These are phyloP conservation scores for Micractinium sp. DNA, from an alignment of 139 green algal species.

Conservation along the genomic window DNA sequence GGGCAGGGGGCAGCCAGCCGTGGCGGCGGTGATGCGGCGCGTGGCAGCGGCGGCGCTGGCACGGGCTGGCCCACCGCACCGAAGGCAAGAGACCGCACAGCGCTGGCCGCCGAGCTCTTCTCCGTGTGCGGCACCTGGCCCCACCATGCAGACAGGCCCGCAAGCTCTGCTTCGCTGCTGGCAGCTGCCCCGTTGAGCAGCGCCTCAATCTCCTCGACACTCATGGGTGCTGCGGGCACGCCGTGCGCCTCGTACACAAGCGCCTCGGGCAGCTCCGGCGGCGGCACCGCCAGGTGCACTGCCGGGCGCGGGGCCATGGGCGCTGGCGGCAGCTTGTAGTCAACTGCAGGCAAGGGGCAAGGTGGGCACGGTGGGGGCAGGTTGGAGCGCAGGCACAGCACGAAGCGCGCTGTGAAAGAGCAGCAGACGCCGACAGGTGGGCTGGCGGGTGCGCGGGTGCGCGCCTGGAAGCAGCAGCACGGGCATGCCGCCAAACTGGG, in stretches of 20 bases:
- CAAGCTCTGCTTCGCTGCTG: slow-evolving; percentile 10
- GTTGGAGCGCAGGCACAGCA: neutral
- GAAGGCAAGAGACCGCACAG: neutral
- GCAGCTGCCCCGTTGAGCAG: neutral
- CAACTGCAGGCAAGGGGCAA: neutral
- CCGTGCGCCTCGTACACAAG: neutral
- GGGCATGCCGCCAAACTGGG: neutral
- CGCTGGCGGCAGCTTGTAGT: slow-evolving; percentile 1
- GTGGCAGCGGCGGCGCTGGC: neutral
- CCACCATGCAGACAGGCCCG: slow-evolving; percentile 3
- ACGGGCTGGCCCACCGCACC: neutral
- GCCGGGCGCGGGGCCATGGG: neutral
- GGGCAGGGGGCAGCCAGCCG: neutral
- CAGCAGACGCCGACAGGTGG: neutral
- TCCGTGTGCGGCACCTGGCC: neutral
- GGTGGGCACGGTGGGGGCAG: neutral
- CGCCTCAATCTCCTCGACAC: neutral
- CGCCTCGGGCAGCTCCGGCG: neutral
- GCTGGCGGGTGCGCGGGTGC: neutral
- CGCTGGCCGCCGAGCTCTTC: neutral
- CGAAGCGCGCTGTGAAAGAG: neutral
- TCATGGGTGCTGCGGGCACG: too few species aligned
- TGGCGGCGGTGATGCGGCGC: neutral
- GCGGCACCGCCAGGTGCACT: neutral
- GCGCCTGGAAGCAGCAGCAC: slow-evolving; percentile 8